phyloP scores from a whole-genome alignment of 2,329 filamentous ascomycete genomes.

The Gremmenia infestans region DNA sequence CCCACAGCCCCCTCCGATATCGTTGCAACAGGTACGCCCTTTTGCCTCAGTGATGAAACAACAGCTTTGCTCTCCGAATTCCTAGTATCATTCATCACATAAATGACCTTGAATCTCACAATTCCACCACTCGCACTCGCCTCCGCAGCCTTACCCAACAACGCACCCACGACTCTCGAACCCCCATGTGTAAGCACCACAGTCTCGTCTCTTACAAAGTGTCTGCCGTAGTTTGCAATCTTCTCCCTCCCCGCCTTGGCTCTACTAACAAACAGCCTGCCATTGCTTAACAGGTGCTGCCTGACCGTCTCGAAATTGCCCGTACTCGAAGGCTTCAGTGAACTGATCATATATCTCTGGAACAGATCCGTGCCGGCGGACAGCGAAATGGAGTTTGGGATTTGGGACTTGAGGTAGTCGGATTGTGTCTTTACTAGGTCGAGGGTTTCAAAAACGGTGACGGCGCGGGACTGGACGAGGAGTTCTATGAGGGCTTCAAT shows the following conservation, averaged over 20 bases:
- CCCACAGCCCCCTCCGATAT: slow-evolving; percentile 73
- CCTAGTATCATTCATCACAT: slow-evolving; percentile 57
- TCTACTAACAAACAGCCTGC: slow-evolving; percentile 77
- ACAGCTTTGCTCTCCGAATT: slow-evolving; percentile 61
- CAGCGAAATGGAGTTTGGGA: slow-evolving; percentile 85
- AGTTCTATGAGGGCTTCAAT: slow-evolving; percentile 88
- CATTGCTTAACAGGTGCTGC: slow-evolving; percentile 79
- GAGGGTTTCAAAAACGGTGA: slow-evolving; percentile 91
- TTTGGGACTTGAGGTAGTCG: slow-evolving; percentile 67
- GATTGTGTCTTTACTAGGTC: slow-evolving; percentile 77
- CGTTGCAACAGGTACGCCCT: slow-evolving; percentile 77
- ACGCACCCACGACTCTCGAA: slow-evolving; percentile 73
- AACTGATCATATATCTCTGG: slow-evolving; percentile 84
- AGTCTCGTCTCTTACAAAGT: slow-evolving; percentile 72
- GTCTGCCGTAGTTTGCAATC: slow-evolving; percentile 74
- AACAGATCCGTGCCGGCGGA: slow-evolving; percentile 94
- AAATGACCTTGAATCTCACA: slow-evolving; percentile 78
- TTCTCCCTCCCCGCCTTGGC: slow-evolving; percentile 80
- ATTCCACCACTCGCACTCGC: slow-evolving; percentile 46
- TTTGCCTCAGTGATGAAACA: slow-evolving; percentile 64
- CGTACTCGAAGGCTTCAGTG: slow-evolving; percentile 45
- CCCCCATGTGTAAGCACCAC: slow-evolving; percentile 90
- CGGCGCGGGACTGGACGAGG: slow-evolving; percentile 71
- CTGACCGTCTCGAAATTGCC: slow-evolving; percentile 76
- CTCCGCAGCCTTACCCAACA: slow-evolving; percentile 71